Evolutionary conservation across 768 basidiomycete genomes (phyloP), one percentile per base, ranked within the genome.

Genomic region (Pseudohyphozyma bogoriensis): DNA sequence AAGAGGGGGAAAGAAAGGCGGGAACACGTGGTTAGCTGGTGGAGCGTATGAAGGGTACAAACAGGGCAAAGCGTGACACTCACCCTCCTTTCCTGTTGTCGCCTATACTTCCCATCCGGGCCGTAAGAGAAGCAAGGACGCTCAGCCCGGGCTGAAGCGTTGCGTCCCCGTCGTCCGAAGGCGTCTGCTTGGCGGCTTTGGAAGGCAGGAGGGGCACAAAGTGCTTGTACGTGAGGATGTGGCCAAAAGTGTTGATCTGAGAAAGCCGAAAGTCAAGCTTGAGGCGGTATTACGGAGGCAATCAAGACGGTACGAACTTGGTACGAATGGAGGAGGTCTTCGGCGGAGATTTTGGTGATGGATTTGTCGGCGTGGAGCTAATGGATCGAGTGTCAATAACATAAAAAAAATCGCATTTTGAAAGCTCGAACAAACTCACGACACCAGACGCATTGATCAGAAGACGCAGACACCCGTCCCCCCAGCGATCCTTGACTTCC

Each of bases 311-410:
- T n/a, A 47, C 58, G 32, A 18, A 67, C 66, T 39, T 72, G 70
- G 69, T 74, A 76, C n/a, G 72, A 68, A 24, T 71, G 63, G 24
- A 73, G 68, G 8, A 72, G 68, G 15, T 69, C 54, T 1, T 67
- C 49, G 3, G 56, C 49, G 49, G 71, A 59, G 52, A 78, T 68
- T 26, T 73, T 67, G 8, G 67, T 56, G 20, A 78, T 64, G 4
- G 74, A 73, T 63, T 77, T 78, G 64, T 78, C 77, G 3, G 76
- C 72, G 50, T 74, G 73, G 9, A 78, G 71, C 77, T 78, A 57
- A 12, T 22, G 16, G 5, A 33, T 36, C 33, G 28, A 24, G 39
- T 51, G n/a, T n/a, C n/a, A 29, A 22, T 9, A 53, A 24, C 28
- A 0, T 24, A 8, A 24, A 45, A 18, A 7, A 31, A 8, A n/a